These are phyloP conservation scores for Kitagawia praeruptora DNA, from an alignment of 129 eudicot genomes.

Conservation along the genomic window DNA sequence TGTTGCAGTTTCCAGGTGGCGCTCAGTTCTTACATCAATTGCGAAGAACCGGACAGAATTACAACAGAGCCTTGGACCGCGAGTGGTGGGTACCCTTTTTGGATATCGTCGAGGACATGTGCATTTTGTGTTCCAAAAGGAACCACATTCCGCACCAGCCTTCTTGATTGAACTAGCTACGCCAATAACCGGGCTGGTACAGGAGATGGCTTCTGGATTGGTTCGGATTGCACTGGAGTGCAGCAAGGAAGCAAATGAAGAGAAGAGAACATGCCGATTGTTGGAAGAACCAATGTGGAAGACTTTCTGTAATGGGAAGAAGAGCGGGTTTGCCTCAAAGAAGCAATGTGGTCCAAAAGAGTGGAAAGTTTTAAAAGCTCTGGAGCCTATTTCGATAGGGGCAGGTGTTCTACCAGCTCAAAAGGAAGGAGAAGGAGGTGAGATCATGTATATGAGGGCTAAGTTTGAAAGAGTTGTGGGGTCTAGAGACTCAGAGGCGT, in stretches of 20 bases:
- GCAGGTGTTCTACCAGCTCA: slow-evolving; percentile 74
- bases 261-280: slow-evolving; percentile 28
- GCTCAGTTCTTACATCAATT: slow-evolving; percentile 38
- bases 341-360: slow-evolving; percentile 66
- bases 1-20: slow-evolving; percentile 44
- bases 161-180: slow-evolving; percentile 72
- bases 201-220: slow-evolving; percentile 85
- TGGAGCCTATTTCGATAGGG: slow-evolving; percentile 82
- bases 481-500: slow-evolving; percentile 77
- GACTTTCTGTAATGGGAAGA: slow-evolving; percentile 71
- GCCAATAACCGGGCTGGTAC: slow-evolving; percentile 55
- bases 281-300: slow-evolving; percentile 79
- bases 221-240: slow-evolving; percentile 74
- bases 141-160: slow-evolving; percentile 44
- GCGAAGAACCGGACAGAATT: slow-evolving; percentile 31
- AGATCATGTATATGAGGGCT: slow-evolving; percentile 86
- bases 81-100: slow-evolving; percentile 65
- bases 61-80: slow-evolving; percentile 40
- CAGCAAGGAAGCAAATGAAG: slow-evolving; percentile 34
- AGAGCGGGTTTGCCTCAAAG: slow-evolving; percentile 57
- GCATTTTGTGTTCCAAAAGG: slow-evolving; percentile 66
- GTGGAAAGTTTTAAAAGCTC: slow-evolving; percentile 59
- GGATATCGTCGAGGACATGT: slow-evolving; percentile 71
- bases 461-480: slow-evolving; percentile 85
- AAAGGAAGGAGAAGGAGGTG: slow-evolving; percentile 36